A percentile compares a stretch with the other conserved stretches of the same genome.
Evolutionary conservation across 2,329 filamentous ascomycete species (phyloP).

Genomic region (Cladorrhinum sp.): DNA sequence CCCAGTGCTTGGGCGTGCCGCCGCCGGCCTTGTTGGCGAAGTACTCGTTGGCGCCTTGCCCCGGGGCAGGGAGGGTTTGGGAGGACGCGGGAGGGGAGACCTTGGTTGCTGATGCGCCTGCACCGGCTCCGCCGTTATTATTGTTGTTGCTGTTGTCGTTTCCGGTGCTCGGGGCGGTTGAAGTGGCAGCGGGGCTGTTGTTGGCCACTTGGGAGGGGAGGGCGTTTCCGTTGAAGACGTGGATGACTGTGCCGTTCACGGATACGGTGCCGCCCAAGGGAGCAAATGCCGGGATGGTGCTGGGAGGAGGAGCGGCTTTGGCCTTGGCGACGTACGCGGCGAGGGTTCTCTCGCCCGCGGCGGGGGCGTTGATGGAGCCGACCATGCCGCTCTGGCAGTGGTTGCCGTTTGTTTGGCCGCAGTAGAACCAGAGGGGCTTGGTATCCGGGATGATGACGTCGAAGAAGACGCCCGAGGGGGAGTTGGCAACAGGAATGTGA

Average conservation of each 20-base stretch:
- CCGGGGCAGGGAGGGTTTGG: slow-evolving; percentile 29
- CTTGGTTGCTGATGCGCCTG: neutral
- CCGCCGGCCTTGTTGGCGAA: slow-evolving; percentile 36
- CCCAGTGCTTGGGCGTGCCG: slow-evolving; percentile 33
- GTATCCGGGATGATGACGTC: slow-evolving; percentile 32
- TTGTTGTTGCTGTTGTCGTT: neutral
- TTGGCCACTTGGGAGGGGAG: slow-evolving; percentile 26
- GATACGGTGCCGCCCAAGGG: slow-evolving; percentile 36
- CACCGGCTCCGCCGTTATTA: neutral
- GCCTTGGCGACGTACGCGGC: slow-evolving; percentile 36
- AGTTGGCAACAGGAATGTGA: slow-evolving; percentile 35
- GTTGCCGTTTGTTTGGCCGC: slow-evolving; percentile 33
- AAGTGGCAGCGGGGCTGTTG: slow-evolving; percentile 26
- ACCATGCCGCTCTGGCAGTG: slow-evolving; percentile 45
- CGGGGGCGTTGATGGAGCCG: slow-evolving; percentile 44
- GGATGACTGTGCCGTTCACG: slow-evolving; percentile 34
- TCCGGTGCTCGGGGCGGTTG: neutral
- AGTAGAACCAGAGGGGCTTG: slow-evolving; percentile 40
- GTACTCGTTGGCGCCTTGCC: slow-evolving; percentile 30
- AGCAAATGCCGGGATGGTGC: slow-evolving; percentile 34
- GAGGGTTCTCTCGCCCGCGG: slow-evolving; percentile 35
- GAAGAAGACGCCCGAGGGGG: slow-evolving; percentile 34
- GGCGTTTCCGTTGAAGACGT: slow-evolving; percentile 29
- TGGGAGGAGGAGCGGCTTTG: slow-evolving; percentile 30
- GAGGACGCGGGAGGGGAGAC: slow-evolving; percentile 27